These are phyloP conservation scores for Limnanthes douglasii DNA, from an alignment of 345 rosid genomes.

Conservation along the genomic window DNA sequence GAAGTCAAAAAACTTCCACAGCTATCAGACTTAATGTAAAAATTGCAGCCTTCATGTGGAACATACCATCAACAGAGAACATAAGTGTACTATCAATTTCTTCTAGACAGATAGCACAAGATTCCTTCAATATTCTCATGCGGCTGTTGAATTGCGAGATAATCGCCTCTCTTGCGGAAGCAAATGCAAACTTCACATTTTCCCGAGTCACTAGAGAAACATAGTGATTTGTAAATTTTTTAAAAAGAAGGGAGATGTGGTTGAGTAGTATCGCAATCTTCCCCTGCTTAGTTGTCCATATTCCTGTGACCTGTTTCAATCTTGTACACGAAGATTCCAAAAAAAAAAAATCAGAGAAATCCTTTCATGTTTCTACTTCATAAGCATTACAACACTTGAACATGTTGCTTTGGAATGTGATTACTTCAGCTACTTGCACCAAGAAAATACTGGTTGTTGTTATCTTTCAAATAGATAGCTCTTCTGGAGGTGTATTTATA, in stretches of 20 bases:
- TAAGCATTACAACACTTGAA: no score
- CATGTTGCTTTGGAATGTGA: no score
- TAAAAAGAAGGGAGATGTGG: constrained; percentile 20
- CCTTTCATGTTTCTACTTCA: no score
- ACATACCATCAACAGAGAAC: constrained; percentile 34
- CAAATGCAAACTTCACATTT: constrained; percentile 22
- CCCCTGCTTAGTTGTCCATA: constrained; percentile 17
- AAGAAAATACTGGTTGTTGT: no score
- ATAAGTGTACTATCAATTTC: constrained; percentile 19
- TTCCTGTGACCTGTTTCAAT: constrained; percentile 32
- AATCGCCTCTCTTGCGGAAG: constrained; percentile 44
- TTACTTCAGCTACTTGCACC: no score
- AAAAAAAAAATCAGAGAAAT: no score
- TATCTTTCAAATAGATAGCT: no score
- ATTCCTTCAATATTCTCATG: constrained; percentile 21
- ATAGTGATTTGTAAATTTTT: constrained; percentile 15
- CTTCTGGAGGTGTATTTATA: no score
- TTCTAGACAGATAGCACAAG: constrained; percentile 42
- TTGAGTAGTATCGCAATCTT: constrained; percentile 21
- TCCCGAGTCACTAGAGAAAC: constrained; percentile 15
- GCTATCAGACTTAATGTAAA: constrained; percentile 21
- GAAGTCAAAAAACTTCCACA: constrained; percentile 37
- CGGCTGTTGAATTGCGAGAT: constrained; percentile 21
- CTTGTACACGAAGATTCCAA: no score
- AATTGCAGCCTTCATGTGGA: no score